Evolutionary conservation across 257 asterid species (phyloP).

Genomic region (Solanum gracilifrons): DNA sequence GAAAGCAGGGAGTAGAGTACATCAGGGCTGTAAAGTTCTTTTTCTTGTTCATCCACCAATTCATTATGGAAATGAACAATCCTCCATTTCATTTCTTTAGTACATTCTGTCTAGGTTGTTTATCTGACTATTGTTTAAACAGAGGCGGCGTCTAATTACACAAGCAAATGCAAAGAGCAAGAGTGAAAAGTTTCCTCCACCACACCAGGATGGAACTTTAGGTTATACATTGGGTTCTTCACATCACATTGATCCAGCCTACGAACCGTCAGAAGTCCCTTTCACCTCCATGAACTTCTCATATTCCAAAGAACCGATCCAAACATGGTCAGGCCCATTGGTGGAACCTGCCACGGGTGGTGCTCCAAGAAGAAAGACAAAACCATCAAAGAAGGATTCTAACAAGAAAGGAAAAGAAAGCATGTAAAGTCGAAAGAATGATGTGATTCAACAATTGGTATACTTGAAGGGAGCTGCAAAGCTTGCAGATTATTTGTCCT

Average conservation of each 20-base stretch:
- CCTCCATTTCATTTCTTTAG: background rate
- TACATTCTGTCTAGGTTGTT: background rate
- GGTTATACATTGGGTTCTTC: slow-evolving; percentile 54
- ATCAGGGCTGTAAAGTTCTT: background rate
- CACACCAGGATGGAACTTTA: slow-evolving; percentile 75
- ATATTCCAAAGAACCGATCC: slow-evolving; percentile 63
- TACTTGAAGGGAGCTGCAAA: slow-evolving; percentile 10
- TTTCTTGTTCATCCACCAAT: background rate
- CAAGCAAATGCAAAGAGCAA: slow-evolving; percentile 83
- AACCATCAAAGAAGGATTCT: slow-evolving; percentile 41
- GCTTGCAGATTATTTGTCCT: background rate
- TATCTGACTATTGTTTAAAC: slow-evolving; percentile 4
- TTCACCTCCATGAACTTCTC: slow-evolving; percentile 71
- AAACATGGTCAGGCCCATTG: slow-evolving; percentile 84
- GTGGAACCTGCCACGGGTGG: slow-evolving; percentile 35
- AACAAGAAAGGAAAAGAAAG: slow-evolving; percentile 34
- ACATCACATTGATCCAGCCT: slow-evolving; percentile 40
- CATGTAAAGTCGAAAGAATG: slow-evolving; percentile 15
- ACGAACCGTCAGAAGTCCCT: slow-evolving; percentile 60
- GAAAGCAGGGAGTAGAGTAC: background rate
- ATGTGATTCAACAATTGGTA: slow-evolving; percentile 5
- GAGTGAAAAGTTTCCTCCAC: slow-evolving; percentile 88
- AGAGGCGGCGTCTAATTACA: slow-evolving; percentile 65
- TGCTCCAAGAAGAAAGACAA: slow-evolving; percentile 39
- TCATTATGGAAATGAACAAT: background rate